These are phyloP conservation scores for Paramyrothecium roridum DNA, from an alignment of 2,329 filamentous ascomycete species.

Conservation along the genomic window DNA sequence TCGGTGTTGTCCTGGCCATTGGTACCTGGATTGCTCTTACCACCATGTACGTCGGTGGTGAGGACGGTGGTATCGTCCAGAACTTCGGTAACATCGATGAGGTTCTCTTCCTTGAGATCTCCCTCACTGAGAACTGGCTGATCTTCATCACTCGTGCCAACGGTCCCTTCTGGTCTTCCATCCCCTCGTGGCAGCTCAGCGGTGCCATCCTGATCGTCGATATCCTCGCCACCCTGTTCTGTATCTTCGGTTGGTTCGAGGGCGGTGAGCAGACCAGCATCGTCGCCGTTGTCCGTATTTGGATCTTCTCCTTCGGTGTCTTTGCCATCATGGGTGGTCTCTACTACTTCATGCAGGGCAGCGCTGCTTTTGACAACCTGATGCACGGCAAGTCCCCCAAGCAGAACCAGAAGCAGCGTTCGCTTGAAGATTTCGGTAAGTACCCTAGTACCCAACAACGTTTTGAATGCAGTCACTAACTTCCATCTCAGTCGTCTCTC, in stretches of 20 bases:
- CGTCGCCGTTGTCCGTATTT: slow-evolving; percentile 82
- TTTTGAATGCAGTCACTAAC: slow-evolving; percentile 40
- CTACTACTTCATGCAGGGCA: slow-evolving; percentile 76
- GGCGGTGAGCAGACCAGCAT: slow-evolving; percentile 64
- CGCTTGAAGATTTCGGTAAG: slow-evolving; percentile 86
- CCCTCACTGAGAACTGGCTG: slow-evolving; percentile 90
- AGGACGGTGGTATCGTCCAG: slow-evolving; percentile 81
- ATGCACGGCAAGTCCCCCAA: slow-evolving; percentile 89
- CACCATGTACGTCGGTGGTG: slow-evolving; percentile 69
- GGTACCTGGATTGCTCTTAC: slow-evolving; percentile 89
- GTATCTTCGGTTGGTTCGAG: slow-evolving; percentile 80
- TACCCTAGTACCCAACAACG: slow-evolving; percentile 19
- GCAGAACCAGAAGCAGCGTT: slow-evolving; percentile 78
- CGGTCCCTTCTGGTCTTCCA: slow-evolving; percentile 86
- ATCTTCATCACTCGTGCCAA: slow-evolving; percentile 96
- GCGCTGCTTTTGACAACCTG: slow-evolving; percentile 79
- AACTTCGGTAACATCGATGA: slow-evolving; percentile 81
- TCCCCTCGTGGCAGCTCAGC: slow-evolving; percentile 80
- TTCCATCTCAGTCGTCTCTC: slow-evolving; percentile 67
- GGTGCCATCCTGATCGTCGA: slow-evolving; percentile 80
- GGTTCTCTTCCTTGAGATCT: slow-evolving; percentile 86
- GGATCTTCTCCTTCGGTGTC: slow-evolving; percentile 87
- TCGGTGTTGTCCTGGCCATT: slow-evolving; percentile 75
- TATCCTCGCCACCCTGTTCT: slow-evolving; percentile 81
- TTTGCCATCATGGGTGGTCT: slow-evolving; percentile 79